Conservation (phyloP, 2,329 filamentous ascomycete genomes). For the Amauroascus verrucosus region DNA sequence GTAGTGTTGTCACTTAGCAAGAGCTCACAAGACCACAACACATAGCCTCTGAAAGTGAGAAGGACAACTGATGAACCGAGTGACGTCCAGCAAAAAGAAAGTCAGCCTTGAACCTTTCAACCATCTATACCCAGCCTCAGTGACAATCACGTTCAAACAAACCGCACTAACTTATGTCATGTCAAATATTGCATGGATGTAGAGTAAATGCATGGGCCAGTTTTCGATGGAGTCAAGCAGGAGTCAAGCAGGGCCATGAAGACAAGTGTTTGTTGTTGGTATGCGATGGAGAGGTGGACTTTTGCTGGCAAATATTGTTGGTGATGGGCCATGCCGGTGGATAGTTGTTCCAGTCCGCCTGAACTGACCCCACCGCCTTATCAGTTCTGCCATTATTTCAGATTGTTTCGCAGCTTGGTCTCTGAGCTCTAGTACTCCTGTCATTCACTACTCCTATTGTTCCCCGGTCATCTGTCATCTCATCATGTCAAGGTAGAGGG, state of each 20-base stretch:
- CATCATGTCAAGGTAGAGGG: conserved; percentile 31
- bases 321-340: neutral
- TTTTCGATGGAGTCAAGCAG: neutral
- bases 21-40: neutral
- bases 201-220: neutral
- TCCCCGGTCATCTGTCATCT: conserved; percentile 7
- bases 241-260: too few relatives aligned
- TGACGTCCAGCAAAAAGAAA: neutral
- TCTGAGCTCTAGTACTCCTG: conserved; percentile 3
- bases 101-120: neutral
- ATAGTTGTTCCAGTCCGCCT: conserved; percentile 5
- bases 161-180: too few relatives aligned
- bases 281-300: neutral
- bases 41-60: neutral
- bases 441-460: neutral
- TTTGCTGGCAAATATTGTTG: neutral
- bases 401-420: neutral
- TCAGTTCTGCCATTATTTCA: conserved; percentile 8
- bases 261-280: neutral
- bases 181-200: neutral
- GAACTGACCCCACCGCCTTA: conserved; percentile 1
- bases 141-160: too few relatives aligned
- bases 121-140: too few relatives aligned
- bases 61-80: neutral
- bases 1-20: neutral